phyloP scores from a whole-genome alignment of 2,329 filamentous ascomycete genomes.

The Verticillium isaacii region DNA sequence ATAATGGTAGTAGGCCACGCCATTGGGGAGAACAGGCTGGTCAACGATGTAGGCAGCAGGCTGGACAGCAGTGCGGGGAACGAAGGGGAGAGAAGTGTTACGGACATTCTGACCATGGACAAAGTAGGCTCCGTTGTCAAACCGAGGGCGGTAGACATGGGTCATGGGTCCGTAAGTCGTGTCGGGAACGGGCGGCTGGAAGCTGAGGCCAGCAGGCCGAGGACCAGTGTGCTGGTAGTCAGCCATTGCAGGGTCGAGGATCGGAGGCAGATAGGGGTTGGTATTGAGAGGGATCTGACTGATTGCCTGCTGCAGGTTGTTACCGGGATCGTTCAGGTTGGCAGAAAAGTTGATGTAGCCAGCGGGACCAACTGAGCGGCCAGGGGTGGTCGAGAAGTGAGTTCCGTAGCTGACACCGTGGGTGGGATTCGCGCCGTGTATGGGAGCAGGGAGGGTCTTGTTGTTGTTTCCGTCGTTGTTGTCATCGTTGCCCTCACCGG shows the following conservation, averaged over 20 bases:
- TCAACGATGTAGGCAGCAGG: background rate
- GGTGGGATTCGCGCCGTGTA: background rate
- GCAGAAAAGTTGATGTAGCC: background rate
- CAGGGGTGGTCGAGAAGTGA: background rate
- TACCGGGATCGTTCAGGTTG: background rate
- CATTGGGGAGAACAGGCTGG: conserved; percentile 3
- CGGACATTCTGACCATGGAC: conserved; percentile 24
- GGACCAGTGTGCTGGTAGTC: conserved; percentile 39
- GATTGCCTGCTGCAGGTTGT: background rate
- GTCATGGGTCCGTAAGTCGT: conserved; percentile 50
- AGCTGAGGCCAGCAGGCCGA: conserved; percentile 41
- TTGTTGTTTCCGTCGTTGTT: background rate
- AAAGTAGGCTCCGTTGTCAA: conserved; percentile 30
- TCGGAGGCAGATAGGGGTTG: background rate
- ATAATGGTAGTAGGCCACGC: conserved; percentile 15
- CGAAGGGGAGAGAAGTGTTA: conserved; percentile 18
- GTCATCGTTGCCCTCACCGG: background rate
- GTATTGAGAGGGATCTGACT: background rate
- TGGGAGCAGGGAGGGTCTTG: background rate
- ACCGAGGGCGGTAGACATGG: conserved; percentile 52
- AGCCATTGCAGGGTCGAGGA: conserved; percentile 21
- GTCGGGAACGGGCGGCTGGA: conserved; percentile 55
- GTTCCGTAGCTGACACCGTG: background rate
- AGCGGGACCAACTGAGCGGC: background rate
- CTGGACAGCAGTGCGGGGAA: conserved; percentile 12